These are phyloP conservation scores for Termitomyces sp. DNA, from an alignment of 768 basidiomycete genomes.

Conservation along the genomic window DNA sequence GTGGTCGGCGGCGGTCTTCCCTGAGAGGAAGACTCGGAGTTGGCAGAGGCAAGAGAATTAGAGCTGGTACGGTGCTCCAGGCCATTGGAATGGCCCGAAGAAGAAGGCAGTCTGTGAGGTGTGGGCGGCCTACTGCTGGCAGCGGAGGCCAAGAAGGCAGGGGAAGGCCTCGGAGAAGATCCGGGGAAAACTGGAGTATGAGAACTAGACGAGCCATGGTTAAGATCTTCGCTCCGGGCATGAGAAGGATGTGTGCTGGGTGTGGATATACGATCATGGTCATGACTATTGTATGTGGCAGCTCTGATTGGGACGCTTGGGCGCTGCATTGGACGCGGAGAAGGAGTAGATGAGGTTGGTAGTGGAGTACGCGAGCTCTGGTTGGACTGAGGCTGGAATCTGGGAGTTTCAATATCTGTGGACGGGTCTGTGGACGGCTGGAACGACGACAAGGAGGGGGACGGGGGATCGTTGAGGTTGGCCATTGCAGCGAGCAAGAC, in stretches of 20 bases:
- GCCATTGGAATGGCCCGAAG: constrained; percentile 49
- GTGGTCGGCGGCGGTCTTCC: constrained; percentile 47
- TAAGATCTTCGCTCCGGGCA: constrained; percentile 69
- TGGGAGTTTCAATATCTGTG: constrained; percentile 21
- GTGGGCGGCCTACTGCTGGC: constrained; percentile 52
- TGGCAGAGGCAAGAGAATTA: constrained; percentile 48
- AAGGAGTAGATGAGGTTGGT: constrained; percentile 22
- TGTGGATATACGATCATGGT: constrained; percentile 47
- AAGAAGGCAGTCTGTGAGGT: constrained; percentile 47
- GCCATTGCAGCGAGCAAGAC: constrained; percentile 24
- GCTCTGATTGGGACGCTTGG: constrained; percentile 56
- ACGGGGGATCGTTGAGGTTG: constrained; percentile 31
- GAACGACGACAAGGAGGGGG: constrained; percentile 26
- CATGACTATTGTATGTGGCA: constrained; percentile 54
- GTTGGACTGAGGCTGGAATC: constrained; percentile 12
- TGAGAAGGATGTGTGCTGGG: constrained; percentile 35
- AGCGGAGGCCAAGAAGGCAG: constrained; percentile 40
- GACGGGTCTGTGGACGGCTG: constrained; percentile 18
- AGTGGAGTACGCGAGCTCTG: constrained; percentile 27
- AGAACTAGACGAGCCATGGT: constrained; percentile 37
- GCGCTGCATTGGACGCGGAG: constrained; percentile 29
- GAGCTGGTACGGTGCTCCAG: constrained; percentile 40
- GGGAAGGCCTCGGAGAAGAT: constrained; percentile 40
- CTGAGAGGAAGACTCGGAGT: constrained; percentile 47
- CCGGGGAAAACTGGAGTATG: constrained; percentile 20